Evolutionary conservation across 441 rosid species (phyloP), one percentile per base, ranked within the genome.

Genomic region (Pelargonium australe): DNA sequence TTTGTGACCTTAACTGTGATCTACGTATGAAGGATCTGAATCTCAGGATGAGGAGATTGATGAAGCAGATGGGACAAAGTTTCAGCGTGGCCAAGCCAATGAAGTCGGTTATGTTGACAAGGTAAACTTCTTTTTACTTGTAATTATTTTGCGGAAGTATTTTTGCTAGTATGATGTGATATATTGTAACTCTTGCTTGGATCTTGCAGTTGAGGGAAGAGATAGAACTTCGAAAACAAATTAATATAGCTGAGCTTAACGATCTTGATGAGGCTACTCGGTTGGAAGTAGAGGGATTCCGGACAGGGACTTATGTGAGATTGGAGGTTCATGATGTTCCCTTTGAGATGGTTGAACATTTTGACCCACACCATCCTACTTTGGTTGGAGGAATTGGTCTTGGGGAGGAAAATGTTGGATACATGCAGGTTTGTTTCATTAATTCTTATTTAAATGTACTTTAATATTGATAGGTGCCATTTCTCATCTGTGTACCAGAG

Each of bases 311-410:
- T 58, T 91, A 94, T 75, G 60, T 94, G 49, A 84, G 99, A 70
- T 83, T 94, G 85, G 99, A 88, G 83, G 78, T 94, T 78, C 96
- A 87, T 78, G 87, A 76, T 73, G 96, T 94, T 80, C 94, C 99
- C 66, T 94, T 73, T 67, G 97, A 94, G 85, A 91, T 94, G 97
- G 90, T 88, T 64, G 88, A 88, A 74, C 81, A 87, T 82, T 91
- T 89, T 84, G 95, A 91, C 77, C 96, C 99, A 11, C 83, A 83
- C 75, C 89, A 89, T 80, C 97, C 99, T 57, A 64, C 89, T 76
- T 74, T 94, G 72, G 89, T 91, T 65, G 95, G 97, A 72, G 99
- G 97, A 75, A 76, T 94, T 69, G 90, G 93, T 72, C 80, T 83
- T 40, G 96, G 94, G 1, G 99, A 94, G 84, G 97, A 94, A 77